These are phyloP conservation scores for Kwoniella dejecticola DNA, from an alignment of 768 basidiomycete genomes.

Conservation along the genomic window DNA sequence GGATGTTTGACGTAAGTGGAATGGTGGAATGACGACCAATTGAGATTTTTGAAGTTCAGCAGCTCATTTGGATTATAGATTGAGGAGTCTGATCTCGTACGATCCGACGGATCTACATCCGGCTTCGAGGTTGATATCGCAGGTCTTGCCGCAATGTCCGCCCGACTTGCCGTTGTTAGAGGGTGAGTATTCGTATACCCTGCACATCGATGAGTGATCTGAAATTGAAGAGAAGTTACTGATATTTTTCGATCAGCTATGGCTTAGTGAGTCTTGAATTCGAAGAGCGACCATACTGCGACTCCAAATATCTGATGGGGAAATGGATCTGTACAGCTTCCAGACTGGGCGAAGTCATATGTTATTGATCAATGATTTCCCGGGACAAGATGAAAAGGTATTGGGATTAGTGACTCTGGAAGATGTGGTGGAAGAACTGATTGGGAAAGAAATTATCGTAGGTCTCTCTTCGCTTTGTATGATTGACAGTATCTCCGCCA, in stretches of 20 bases:
- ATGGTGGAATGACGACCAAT: not conserved
- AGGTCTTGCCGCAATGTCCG: slow-evolving; percentile 46
- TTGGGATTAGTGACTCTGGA: slow-evolving; percentile 50
- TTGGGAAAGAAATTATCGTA: slow-evolving; percentile 49
- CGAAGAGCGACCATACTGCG: not conserved
- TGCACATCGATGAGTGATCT: slow-evolving; percentile 1
- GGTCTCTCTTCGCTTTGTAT: slow-evolving; percentile 12
- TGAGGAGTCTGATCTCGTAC: slow-evolving; percentile 44
- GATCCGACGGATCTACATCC: slow-evolving; percentile 44
- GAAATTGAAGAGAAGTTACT: not conserved
- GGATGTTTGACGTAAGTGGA: slow-evolving; percentile 28
- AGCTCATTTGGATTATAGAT: slow-evolving; percentile 14
- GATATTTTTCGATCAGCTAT: slow-evolving; percentile 26
- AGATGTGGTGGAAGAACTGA: slow-evolving; percentile 52
- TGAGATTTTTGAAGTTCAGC: not conserved
- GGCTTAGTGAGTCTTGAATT: slow-evolving; percentile 33
- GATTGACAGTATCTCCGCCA: not conserved
- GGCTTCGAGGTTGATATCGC: slow-evolving; percentile 33
- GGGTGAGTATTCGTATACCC: slow-evolving; percentile 24
- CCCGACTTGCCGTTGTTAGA: slow-evolving; percentile 43
- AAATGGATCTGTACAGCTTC: slow-evolving; percentile 31
- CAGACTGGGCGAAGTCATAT: slow-evolving; percentile 51
- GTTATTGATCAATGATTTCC: slow-evolving; percentile 36
- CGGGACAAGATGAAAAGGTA: slow-evolving; percentile 35
- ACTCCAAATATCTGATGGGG: not conserved